phyloP scores from a whole-genome alignment of 2,329 filamentous ascomycete species.

The Diaporthe sp. region DNA sequence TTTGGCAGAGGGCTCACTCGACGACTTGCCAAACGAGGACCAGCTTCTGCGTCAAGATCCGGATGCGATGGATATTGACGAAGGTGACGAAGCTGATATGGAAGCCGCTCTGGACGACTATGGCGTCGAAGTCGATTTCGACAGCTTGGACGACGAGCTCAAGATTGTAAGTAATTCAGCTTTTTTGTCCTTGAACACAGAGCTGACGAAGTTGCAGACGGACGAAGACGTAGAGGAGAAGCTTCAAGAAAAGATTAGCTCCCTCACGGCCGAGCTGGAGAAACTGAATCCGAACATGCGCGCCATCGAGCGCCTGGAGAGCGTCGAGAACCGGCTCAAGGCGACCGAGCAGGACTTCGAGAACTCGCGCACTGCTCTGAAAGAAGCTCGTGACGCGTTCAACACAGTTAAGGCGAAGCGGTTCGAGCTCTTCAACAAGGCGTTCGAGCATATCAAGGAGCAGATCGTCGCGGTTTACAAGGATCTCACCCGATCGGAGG shows the following conservation, averaged over 20 bases:
- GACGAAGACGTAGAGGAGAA: constrained; percentile 79
- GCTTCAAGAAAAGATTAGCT: constrained; percentile 82
- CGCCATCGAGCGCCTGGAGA: constrained; percentile 90
- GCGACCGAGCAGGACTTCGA: constrained; percentile 92
- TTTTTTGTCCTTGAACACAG: background rate
- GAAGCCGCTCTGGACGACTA: constrained; percentile 84
- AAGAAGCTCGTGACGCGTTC: constrained; percentile 85
- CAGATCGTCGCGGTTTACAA: constrained; percentile 96
- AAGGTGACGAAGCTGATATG: constrained; percentile 73
- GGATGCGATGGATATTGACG: constrained; percentile 94
- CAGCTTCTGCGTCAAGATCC: constrained; percentile 81
- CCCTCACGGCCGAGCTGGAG: constrained; percentile 83
- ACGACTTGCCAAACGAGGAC: constrained; percentile 90
- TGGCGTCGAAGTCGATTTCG: constrained; percentile 91
- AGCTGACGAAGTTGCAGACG: constrained; percentile 63
- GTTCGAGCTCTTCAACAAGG: constrained; percentile 93
- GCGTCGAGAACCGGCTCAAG: constrained; percentile 85
- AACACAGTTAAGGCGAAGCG: constrained; percentile 85
- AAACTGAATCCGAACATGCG: constrained; percentile 98
- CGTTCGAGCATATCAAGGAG: constrained; percentile 93
- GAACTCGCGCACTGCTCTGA: constrained; percentile 80
- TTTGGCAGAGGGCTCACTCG: constrained; percentile 81
- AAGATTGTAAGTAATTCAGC: constrained; percentile 72
- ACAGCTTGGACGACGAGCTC: constrained; percentile 83
- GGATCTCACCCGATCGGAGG: constrained; percentile 89